phyloP scores from a whole-genome alignment of 2,329 filamentous ascomycete species.

The Annulohypoxylon truncatum region DNA sequence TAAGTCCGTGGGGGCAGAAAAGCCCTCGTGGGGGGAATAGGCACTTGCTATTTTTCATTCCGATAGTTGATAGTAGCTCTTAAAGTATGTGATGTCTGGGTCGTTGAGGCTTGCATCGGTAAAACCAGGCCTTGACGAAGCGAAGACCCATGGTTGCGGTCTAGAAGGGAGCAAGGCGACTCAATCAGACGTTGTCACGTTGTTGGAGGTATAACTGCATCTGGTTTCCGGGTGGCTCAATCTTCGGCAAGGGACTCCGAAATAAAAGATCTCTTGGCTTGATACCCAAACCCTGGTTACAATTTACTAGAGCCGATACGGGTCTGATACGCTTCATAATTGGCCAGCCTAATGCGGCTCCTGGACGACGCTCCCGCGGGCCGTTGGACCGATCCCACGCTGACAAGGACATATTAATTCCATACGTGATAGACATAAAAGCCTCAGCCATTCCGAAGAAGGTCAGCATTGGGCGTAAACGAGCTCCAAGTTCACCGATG shows the following conservation, averaged over 20 bases:
- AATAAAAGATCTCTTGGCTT: conserved; percentile 39
- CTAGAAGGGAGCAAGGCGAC: conserved; percentile 30
- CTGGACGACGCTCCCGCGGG: conserved; percentile 45
- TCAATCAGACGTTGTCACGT: conserved; percentile 38
- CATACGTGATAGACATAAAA: conserved; percentile 12
- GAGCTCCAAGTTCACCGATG: conserved; percentile 37
- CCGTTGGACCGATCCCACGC: conserved; percentile 45
- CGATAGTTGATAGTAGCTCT: conserved; percentile 2
- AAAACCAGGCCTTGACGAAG: conserved; percentile 24
- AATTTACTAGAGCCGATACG: conserved; percentile 35
- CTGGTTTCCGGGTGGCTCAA: conserved; percentile 28
- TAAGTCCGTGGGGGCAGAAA: conserved; percentile 19
- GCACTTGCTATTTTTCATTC: conserved; percentile 28
- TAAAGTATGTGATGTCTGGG: conserved; percentile 20
- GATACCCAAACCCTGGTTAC: conserved; percentile 30
- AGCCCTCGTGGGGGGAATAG: conserved; percentile 21
- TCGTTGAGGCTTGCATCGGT: conserved; percentile 26
- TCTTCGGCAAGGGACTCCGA: conserved; percentile 42
- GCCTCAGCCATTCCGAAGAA: conserved; percentile 35
- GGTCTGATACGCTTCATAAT: conserved; percentile 25
- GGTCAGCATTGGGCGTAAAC: conserved; percentile 34
- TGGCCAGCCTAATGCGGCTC: conserved; percentile 37
- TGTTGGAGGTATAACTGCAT: conserved; percentile 25
- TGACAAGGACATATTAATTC: conserved; percentile 22
- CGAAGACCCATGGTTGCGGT: conserved; percentile 23